Percentiles rank a stretch among this genome's conserved stretches.
Evolutionary conservation across 179 eudicot species (phyloP).

Genomic region (Silene coronaria): DNA sequence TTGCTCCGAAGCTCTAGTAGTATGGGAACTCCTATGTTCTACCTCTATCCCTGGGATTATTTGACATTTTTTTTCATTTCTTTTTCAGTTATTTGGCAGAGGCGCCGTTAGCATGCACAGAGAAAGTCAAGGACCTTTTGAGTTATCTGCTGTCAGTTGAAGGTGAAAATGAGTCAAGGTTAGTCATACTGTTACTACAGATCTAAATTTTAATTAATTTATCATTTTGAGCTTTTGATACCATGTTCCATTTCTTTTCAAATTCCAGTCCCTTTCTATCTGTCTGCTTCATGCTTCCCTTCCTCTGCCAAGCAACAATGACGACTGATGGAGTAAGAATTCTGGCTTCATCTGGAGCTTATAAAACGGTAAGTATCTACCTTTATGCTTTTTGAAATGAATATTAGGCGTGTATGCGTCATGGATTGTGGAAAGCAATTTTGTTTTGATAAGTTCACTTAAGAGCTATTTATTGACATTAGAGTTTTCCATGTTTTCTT

Average conservation of each 20-base stretch:
- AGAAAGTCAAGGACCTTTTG: conserved; percentile 61
- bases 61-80: conserved; percentile 23
- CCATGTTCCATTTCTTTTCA: conserved; percentile 9
- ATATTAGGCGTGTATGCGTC: neutral
- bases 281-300: conserved; percentile 77
- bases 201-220: neutral
- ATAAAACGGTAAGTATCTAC: conserved; percentile 54
- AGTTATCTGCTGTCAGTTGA: conserved; percentile 68
- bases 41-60: neutral
- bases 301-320: conserved; percentile 88
- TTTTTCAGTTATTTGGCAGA: conserved; percentile 79
- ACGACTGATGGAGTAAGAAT: conserved; percentile 48
- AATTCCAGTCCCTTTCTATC: conserved; percentile 65
- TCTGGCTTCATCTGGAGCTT: conserved; percentile 63
- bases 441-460: too few relatives aligned
- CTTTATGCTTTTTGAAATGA: neutral
- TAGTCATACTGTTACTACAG: neutral
- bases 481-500: neutral
- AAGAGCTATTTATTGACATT: neutral
- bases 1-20: conserved; percentile 4
- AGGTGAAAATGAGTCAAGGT: conserved; percentile 84
- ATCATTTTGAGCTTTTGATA: neutral
- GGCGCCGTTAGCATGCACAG: conserved; percentile 64
- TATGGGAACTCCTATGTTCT: neutral
- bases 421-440: too few relatives aligned